Evolutionary conservation across 768 basidiomycete genomes (phyloP).

Genomic region (Xanthoconium stramineum): DNA sequence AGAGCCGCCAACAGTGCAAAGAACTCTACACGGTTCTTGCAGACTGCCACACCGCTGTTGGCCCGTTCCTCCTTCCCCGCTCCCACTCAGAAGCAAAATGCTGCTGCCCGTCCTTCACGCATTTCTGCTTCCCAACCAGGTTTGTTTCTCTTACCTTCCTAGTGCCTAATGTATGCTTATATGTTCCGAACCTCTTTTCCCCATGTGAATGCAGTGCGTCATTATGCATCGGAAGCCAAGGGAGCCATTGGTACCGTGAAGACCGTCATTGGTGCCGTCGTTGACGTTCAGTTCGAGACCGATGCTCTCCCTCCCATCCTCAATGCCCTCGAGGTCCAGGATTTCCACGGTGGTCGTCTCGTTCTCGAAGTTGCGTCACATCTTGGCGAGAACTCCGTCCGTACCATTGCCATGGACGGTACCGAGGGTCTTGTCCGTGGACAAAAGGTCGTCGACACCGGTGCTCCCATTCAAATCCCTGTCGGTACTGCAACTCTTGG

Average conservation of each 20-base stretch:
- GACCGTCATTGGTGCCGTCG: conserved; percentile 99
- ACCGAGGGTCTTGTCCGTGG: conserved; percentile 99
- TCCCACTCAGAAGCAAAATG: conserved; percentile 42
- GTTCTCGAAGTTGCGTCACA: conserved; percentile 99
- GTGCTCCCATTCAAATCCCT: conserved; percentile 93
- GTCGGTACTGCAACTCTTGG: conserved; percentile 94
- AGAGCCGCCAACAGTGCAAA: conserved; percentile 74
- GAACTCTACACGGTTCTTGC: conserved; percentile 78
- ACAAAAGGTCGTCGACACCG: conserved; percentile 95
- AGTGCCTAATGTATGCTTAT: neutral
- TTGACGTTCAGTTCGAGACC: conserved; percentile 97
- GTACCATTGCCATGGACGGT: conserved; percentile 99
- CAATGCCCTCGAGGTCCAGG: conserved; percentile 97
- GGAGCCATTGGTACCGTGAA: conserved; percentile 76
- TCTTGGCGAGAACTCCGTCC: conserved; percentile 97
- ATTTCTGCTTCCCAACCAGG: conserved; percentile 50
- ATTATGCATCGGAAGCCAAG: conserved; percentile 90
- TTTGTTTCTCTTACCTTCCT: conserved; percentile 33
- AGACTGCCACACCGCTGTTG: conserved; percentile 61
- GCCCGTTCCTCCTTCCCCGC: conserved; percentile 48
- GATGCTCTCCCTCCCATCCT: conserved; percentile 92
- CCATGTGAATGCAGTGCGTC: conserved; percentile 50
- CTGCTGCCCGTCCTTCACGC: conserved; percentile 47
- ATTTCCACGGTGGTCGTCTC: conserved; percentile 91
- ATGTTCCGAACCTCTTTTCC: neutral